phyloP scores from a whole-genome alignment of 495 filamentous ascomycete genomes.

The Immersiella caudata region DNA sequence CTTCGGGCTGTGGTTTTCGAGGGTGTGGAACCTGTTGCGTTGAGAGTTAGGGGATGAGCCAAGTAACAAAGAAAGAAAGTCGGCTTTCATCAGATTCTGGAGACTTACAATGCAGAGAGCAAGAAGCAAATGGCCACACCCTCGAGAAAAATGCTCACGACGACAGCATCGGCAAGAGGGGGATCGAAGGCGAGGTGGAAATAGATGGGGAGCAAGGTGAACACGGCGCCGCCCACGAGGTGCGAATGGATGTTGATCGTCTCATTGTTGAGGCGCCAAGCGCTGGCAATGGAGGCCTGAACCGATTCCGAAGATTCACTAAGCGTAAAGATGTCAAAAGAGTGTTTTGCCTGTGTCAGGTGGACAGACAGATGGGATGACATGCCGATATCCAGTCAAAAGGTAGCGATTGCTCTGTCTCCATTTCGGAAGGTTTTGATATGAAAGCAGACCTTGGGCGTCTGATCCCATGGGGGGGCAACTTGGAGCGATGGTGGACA shows the following conservation, averaged over 20 bases:
- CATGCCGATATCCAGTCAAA: slow-evolving; percentile 3
- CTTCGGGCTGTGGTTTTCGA: slow-evolving; percentile 18
- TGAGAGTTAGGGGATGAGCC: too few relatives aligned
- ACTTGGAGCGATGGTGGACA: not conserved
- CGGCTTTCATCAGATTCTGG: too few relatives aligned
- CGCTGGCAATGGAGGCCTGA: slow-evolving; percentile 1
- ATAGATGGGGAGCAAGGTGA: slow-evolving; percentile 4
- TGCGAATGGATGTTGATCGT: slow-evolving; percentile 19
- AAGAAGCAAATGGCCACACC: slow-evolving; percentile 10
- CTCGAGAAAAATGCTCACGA: not conserved
- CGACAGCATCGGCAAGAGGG: not conserved
- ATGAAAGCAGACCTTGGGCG: not conserved
- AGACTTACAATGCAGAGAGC: slow-evolving; percentile 11
- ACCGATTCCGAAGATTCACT: slow-evolving; percentile 11
- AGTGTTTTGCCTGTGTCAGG: not conserved
- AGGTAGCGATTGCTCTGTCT: slow-evolving; percentile 3
- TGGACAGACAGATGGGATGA: not conserved
- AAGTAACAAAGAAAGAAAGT: too few relatives aligned
- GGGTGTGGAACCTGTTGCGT: slow-evolving; percentile 12
- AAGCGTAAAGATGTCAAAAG: not conserved
- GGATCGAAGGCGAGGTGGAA: not conserved
- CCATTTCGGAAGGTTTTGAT: slow-evolving; percentile 7
- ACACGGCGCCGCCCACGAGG: slow-evolving; percentile 10
- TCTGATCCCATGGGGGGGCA: not conserved
- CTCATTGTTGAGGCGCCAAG: slow-evolving; percentile 13